Base-by-base conservation (phyloP, 2,329 filamentous ascomycete species). In the Hypoxylon sp. region DNA sequence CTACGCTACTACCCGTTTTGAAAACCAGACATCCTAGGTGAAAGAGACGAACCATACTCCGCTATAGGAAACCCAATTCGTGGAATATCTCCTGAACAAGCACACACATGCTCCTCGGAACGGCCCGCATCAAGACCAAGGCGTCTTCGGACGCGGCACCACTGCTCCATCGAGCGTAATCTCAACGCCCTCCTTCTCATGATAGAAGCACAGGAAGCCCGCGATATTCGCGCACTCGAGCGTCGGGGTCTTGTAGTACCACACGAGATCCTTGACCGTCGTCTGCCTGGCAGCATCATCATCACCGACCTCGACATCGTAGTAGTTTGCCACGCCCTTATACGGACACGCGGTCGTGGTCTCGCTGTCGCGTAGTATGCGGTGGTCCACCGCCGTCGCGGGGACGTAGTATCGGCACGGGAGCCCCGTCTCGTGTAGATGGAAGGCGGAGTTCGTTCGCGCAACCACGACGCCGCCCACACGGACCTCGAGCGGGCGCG, bases 271-370 rank as follows among this genome's bases (percentile, higher is more conserved):
- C 69, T 83, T 80, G 33, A 68, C 67, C 56, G 37, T 40, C 51
- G 48, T 65, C 46, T 64, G 13, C 30, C 81, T 20, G 20, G 20
- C 20, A 20, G 1, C 78, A 61, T 79, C 74, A 22, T 82, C 77
- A 0, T 80, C 85, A 3, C 82, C 77, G 0, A 89, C 70, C 0
- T 83, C 81, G 0, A 91, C 79, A 61, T 88, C 72, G 70, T 90
- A 91, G 66, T 91, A 92, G 61, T 86, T 82, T 0, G 90, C 90
- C 60, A 86, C 83, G 0, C 90, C 90, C 75, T 92, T 92, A 72
- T 92, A 92, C 1, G 90, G 90, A 76, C 90, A 92, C 58, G 81
- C 79, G 0, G 88, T 90, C n/a, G 75, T 77, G 0, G 85, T 87
- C 1, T 80, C 75, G 71, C 88, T 91, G 6, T 82, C 81, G 0